These are phyloP conservation scores for Claviceps digitariae DNA, from an alignment of 2,329 filamentous ascomycete genomes.

Conservation along the genomic window DNA sequence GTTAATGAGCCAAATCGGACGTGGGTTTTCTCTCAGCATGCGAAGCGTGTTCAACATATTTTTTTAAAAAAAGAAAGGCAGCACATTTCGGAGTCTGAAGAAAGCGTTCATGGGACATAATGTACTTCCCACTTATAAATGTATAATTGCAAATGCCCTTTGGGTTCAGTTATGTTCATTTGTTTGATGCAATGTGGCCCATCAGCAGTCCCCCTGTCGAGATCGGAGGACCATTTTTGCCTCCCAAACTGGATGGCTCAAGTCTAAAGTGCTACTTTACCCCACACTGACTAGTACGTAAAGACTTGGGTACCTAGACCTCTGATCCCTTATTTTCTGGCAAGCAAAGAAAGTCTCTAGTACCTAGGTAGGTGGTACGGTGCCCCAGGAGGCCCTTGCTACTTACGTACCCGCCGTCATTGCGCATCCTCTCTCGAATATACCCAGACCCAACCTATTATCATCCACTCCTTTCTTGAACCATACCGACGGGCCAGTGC, in stretches of 20 bases:
- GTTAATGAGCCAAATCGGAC: conserved; percentile 10
- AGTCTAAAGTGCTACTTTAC: too few species aligned
- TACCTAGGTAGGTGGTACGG: neutral
- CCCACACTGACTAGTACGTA: too few species aligned
- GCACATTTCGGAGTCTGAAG: conserved; percentile 1
- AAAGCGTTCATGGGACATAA: conserved; percentile 4
- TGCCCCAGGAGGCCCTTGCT: neutral
- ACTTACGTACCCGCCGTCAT: neutral
- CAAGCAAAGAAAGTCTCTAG: too few species aligned
- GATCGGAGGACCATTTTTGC: too few species aligned
- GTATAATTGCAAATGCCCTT: neutral
- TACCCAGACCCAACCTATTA: neutral
- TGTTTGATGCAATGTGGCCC: neutral
- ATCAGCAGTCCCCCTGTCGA: neutral
- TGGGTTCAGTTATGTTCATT: neutral
- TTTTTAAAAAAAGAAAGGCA: neutral
- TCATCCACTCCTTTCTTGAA: neutral
- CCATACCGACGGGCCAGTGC: neutral
- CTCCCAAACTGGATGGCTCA: too few species aligned
- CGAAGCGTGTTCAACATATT: neutral
- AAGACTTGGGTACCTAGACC: too few species aligned
- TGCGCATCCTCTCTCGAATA: neutral
- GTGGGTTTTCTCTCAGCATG: neutral
- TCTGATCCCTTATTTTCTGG: too few species aligned
- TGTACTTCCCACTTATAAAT: conserved; percentile 6